Percentiles rank a stretch among this genome's conserved stretches.
phyloP scores from a whole-genome alignment of 2,329 filamentous ascomycete genomes.

The Trichoderma asperellum region DNA sequence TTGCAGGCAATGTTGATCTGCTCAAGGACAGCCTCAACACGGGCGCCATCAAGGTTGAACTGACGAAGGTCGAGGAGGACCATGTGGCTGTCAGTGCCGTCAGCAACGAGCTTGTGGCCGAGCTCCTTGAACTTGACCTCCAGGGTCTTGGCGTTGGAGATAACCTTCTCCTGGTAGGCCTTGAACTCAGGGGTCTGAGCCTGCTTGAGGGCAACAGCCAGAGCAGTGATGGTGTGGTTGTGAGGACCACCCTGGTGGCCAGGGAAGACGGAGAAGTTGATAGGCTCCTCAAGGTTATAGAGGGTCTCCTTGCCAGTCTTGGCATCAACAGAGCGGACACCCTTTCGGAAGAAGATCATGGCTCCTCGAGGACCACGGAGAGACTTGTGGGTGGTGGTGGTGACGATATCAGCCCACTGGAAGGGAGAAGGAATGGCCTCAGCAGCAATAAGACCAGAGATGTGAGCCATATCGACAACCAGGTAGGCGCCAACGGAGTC shows the following conservation, averaged over 20 bases:
- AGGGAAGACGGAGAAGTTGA: conserved; percentile 99
- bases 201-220: conserved; percentile 94
- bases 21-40: conserved; percentile 94
- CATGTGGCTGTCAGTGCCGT: conserved; percentile 97
- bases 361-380: conserved; percentile 95
- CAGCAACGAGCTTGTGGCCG: conserved; percentile 91
- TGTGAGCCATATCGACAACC: conserved; percentile 97
- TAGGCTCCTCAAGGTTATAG: conserved; percentile 93
- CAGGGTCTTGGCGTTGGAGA: conserved; percentile 90
- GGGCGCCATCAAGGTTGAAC: conserved; percentile 84
- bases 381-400: conserved; percentile 98
- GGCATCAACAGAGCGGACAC: conserved; percentile 83
- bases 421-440: conserved; percentile 94
- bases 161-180: conserved; percentile 88
- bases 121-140: conserved; percentile 82
- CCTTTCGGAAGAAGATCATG: conserved; percentile 99
- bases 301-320: conserved; percentile 88
- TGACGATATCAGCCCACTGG: conserved; percentile 90
- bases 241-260: conserved; percentile 98
- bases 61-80: conserved; percentile 93
- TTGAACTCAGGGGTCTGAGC: conserved; percentile 89
- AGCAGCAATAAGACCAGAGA: conserved; percentile 92
- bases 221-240: conserved; percentile 98
- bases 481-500: conserved; percentile 94
- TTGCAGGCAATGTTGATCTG: conserved; percentile 99